A percentile compares a stretch with the other conserved stretches of the same genome.
Conservation (phyloP, 2,329 filamentous ascomycete species). For the Diaporthe destruens region DNA sequence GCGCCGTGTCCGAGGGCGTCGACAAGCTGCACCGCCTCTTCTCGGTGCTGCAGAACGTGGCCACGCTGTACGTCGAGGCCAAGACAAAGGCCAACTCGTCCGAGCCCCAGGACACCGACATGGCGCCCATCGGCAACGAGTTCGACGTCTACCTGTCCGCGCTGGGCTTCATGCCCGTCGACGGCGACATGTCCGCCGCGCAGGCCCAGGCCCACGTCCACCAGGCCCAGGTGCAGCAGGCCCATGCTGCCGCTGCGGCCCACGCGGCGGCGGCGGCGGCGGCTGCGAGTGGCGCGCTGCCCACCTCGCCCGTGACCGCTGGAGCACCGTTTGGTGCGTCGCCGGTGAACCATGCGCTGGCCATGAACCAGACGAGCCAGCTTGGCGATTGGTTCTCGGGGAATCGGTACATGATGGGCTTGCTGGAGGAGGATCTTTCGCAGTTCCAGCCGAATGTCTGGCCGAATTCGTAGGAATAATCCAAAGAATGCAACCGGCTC, state of each 20-base stretch:
- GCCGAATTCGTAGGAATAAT: constrained; percentile 45
- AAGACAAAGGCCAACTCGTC: constrained; percentile 67
- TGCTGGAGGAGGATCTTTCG: constrained; percentile 72
- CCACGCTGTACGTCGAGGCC: constrained; percentile 71
- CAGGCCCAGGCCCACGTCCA: constrained; percentile 40
- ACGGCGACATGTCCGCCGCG: constrained; percentile 42
- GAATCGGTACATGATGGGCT: constrained; percentile 73
- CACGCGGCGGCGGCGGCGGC: constrained; percentile 3
- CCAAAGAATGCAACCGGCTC: neutral
- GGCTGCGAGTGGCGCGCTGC: constrained; percentile 22
- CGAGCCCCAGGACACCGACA: constrained; percentile 59
- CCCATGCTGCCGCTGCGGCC: constrained; percentile 11
- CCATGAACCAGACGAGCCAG: constrained; percentile 55
- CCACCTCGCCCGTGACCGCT: constrained; percentile 20
- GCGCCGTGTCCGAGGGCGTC: constrained; percentile 68
- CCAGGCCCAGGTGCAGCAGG: constrained; percentile 48
- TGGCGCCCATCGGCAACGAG: constrained; percentile 66
- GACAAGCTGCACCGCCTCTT: constrained; percentile 73
- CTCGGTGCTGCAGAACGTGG: constrained; percentile 71
- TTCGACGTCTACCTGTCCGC: constrained; percentile 76
- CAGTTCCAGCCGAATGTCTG: constrained; percentile 51
- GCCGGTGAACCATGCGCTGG: constrained; percentile 28
- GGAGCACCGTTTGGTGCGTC: constrained; percentile 35
- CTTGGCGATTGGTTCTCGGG: constrained; percentile 76
- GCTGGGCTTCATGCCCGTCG: constrained; percentile 68